Evolutionary conservation across 495 filamentous ascomycete genomes (phyloP).

Genomic region (Pseudoneurospora amorphoporcata): DNA sequence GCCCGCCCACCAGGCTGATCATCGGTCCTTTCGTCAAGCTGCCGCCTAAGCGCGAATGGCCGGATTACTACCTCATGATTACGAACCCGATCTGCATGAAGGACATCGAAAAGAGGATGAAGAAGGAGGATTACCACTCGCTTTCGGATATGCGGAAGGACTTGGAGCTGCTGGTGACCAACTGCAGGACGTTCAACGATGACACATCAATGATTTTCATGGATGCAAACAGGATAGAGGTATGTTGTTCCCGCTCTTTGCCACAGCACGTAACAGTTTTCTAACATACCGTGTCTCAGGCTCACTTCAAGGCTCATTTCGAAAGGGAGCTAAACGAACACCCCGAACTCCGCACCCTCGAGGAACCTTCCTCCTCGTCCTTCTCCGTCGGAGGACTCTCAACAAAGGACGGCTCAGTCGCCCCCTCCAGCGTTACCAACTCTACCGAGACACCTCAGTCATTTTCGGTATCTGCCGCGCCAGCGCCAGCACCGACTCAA

Average conservation of each 20-base stretch:
- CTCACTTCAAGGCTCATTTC: conserved; percentile 55
- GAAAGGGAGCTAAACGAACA: conserved; percentile 58
- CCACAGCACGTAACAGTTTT: background rate
- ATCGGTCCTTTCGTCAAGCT: conserved; percentile 92
- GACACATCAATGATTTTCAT: conserved; percentile 82
- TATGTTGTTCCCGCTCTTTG: conserved; percentile 23
- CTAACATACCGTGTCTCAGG: conserved; percentile 36
- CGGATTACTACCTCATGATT: conserved; percentile 92
- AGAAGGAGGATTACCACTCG: conserved; percentile 79
- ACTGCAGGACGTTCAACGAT: conserved; percentile 93
- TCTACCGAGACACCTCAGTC: conserved; percentile 54
- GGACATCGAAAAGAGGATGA: conserved; percentile 84
- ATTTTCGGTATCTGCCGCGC: conserved; percentile 14
- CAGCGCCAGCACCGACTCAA: conserved; percentile 13
- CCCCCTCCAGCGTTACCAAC: conserved; percentile 48
- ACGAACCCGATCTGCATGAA: conserved; percentile 87
- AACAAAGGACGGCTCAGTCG: conserved; percentile 52
- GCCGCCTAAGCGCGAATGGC: conserved; percentile 75
- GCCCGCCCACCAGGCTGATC: conserved; percentile 53
- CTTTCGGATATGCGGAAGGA: conserved; percentile 73
- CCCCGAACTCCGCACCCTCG: conserved; percentile 65
- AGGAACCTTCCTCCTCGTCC: conserved; percentile 27
- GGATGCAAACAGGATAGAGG: conserved; percentile 90
- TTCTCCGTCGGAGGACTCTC: conserved; percentile 16
- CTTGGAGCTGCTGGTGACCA: conserved; percentile 72